A percentile compares a stretch with the other conserved stretches of the same genome.
Evolutionary conservation across 768 basidiomycete species (phyloP).

Genomic region (Russula sp.): DNA sequence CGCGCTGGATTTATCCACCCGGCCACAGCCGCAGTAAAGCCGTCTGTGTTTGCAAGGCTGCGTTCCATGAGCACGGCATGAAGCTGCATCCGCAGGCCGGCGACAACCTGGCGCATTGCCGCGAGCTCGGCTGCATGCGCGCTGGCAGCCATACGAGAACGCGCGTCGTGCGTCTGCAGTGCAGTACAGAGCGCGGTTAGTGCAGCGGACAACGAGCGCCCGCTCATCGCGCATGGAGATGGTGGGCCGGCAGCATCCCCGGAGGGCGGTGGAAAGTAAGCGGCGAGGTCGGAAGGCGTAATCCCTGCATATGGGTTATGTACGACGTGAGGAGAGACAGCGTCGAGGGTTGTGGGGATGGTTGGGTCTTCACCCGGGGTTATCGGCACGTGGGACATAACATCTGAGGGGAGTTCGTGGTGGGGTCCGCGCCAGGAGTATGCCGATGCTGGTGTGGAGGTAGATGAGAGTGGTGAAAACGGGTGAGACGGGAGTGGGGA

Average conservation of each 20-base stretch:
- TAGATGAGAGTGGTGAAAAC: slow-evolving; percentile 4
- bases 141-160: slow-evolving; percentile 17
- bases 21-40: not conserved
- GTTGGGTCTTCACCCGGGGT: slow-evolving; percentile 1
- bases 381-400: slow-evolving; percentile 5
- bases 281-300: slow-evolving; percentile 16
- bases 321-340: not conserved
- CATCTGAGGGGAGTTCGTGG: slow-evolving; percentile 5
- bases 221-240: not conserved
- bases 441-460: not conserved
- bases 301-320: not conserved
- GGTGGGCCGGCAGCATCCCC: not conserved
- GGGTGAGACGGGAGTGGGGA: not conserved
- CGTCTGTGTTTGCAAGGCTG: not conserved
- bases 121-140: slow-evolving; percentile 22
- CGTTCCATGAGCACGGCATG: slow-evolving; percentile 24
- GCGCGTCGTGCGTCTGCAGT: slow-evolving; percentile 22
- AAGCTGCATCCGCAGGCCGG: slow-evolving; percentile 22
- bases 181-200: slow-evolving; percentile 15
- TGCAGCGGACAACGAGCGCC: slow-evolving; percentile 7
- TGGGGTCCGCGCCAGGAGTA: slow-evolving; percentile 9
- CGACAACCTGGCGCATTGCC: slow-evolving; percentile 22
- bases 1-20: slow-evolving; percentile 3
- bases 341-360: not conserved
- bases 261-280: slow-evolving; percentile 21